phyloP scores from a whole-genome alignment of 305 asterid genomes.

The Lippia alba region DNA sequence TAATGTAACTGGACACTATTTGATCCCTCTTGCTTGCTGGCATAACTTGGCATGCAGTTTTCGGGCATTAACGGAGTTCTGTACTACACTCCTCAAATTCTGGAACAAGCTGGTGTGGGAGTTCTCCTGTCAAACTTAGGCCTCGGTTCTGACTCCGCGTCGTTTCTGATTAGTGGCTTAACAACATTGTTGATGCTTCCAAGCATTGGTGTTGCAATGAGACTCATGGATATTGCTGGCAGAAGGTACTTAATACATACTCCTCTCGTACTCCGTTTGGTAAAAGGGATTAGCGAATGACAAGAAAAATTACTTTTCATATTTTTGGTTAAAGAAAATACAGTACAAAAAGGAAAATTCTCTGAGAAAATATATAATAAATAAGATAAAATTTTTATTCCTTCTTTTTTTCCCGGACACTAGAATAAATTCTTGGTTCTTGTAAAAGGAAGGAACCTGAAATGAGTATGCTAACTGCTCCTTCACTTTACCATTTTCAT shows the following conservation, averaged over 20 bases:
- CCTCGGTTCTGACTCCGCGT: conserved; percentile 79
- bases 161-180: conserved; percentile 81
- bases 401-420: too few relatives aligned
- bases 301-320: too few relatives aligned
- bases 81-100: conserved; percentile 98
- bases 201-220: conserved; percentile 91
- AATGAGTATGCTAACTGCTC: too few relatives aligned
- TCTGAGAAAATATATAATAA: too few relatives aligned
- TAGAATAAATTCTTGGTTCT: too few relatives aligned
- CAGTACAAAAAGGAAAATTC: not conserved
- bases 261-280: not conserved
- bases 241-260: conserved; percentile 62
- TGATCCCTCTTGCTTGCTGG: not conserved
- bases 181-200: conserved; percentile 96
- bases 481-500: too few relatives aligned
- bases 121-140: conserved; percentile 78
- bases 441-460: too few relatives aligned
- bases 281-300: not conserved
- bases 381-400: too few relatives aligned
- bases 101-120: conserved; percentile 96
- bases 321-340: not conserved
- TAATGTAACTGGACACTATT: not conserved
- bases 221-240: conserved; percentile 93
- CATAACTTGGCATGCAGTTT: conserved; percentile 51
- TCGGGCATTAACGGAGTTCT: conserved; percentile 96